Evolutionary conservation across 2,329 filamentous ascomycete genomes (phyloP).

Genomic region (Paramyrothecium sp.): DNA sequence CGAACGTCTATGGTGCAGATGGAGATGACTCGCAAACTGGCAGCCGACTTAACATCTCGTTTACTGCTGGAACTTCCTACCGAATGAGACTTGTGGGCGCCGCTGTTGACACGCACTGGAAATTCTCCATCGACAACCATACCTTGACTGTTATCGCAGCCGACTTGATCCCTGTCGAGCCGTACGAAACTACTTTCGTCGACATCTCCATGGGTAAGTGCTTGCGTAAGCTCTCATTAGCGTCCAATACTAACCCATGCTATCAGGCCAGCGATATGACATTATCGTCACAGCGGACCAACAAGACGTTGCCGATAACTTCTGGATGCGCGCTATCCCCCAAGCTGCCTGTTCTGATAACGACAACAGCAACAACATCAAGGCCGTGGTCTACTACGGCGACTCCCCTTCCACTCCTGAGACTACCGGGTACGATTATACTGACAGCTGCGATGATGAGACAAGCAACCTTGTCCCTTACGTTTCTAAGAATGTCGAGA

Average conservation of each 20-base stretch:
- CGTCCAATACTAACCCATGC: too few relatives aligned
- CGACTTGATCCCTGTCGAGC: conserved; percentile 57
- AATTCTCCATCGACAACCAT: conserved; percentile 56
- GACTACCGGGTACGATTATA: conserved; percentile 3
- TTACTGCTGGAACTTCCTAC: conserved; percentile 41
- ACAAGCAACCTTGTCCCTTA: conserved; percentile 31
- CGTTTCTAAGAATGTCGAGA: conserved; percentile 28
- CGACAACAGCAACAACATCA: conserved; percentile 36
- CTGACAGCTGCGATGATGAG: conserved; percentile 31
- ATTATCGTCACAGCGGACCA: conserved; percentile 41
- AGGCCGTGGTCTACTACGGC: conserved; percentile 43
- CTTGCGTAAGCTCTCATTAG: too few relatives aligned
- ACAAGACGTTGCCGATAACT: conserved; percentile 22
- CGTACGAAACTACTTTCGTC: conserved; percentile 51
- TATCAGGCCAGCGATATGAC: conserved; percentile 37
- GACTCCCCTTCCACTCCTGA: conserved; percentile 3
- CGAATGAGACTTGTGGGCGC: conserved; percentile 48
- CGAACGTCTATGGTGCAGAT: conserved; percentile 28
- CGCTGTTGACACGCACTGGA: conserved; percentile 41
- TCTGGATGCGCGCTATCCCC: conserved; percentile 45
- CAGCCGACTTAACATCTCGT: conserved; percentile 32
- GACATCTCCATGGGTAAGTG: conserved; percentile 45
- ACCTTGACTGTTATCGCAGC: conserved; percentile 54
- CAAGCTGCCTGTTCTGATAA: conserved; percentile 38
- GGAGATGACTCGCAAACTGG: conserved; percentile 21